Evolutionary conservation across 345 rosid genomes (phyloP), one percentile per base, ranked within the genome.

Genomic region (Pugionium cornutum): DNA sequence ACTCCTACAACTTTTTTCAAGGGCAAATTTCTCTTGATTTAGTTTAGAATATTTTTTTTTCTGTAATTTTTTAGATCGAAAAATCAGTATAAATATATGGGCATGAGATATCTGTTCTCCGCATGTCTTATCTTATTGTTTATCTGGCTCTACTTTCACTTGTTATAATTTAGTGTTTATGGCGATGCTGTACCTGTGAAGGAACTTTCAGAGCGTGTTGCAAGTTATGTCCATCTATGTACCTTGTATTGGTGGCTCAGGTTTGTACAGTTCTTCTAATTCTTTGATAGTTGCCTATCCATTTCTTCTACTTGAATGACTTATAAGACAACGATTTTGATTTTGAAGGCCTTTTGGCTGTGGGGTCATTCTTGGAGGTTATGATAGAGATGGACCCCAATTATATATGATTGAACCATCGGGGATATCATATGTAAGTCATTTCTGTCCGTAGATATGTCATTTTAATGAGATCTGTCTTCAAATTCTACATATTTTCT

Each of bases 211-310:
- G 91, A 83, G 9, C 91, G 96, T 11, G 95, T 91, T 61, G 97
- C 99, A 43, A 90, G 96, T 67, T 94, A 94, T 69, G 99, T 94
- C 59, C 99, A 90, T 74, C 50, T 94, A 35, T 90, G 97, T 77
- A 94, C 97, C 41, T 87, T 94, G 10, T 94, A 90, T 68, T 94
- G 99, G 99, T 94, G 99, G 99, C 96, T 94, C 41, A 85, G 98
- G 96, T 91, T 69, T 70, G 73, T 31, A 48, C 29, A 34, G 1
- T 44, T 35, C 29, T 35, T 44, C 35, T 34, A 11, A 44, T 34
- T 50, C 30, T 43, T 36, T 53, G 36, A 31, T 59, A 36, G 26
- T 29, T 11, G 5, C 25, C 6, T 9, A 37, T 9, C 49, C 25
- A 58, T 72, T 53, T 49, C 18, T 25, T 64, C 26, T 36, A 1